Conservation (phyloP, 116 monocot species). For the Phalaenopsis hybrid region DNA sequence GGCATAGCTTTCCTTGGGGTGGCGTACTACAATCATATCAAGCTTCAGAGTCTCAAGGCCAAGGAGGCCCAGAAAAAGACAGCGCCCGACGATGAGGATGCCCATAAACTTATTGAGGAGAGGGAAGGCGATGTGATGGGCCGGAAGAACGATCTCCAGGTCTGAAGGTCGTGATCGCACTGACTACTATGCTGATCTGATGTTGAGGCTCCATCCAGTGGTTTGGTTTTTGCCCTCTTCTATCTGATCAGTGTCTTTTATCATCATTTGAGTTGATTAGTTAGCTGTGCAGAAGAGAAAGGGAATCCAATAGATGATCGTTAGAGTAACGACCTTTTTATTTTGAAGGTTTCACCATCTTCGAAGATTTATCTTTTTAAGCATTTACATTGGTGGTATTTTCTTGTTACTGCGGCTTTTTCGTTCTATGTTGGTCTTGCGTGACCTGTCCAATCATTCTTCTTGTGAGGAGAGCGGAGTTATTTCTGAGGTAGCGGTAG, state of each 20-base stretch:
- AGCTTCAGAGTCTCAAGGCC: slow-evolving; percentile 17
- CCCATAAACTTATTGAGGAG: slow-evolving; percentile 11
- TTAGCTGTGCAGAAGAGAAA: background rate
- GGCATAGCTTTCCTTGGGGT: slow-evolving; percentile 43
- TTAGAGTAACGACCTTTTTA: background rate
- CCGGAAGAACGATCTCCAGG: slow-evolving; percentile 9
- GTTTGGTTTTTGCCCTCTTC: slow-evolving; percentile 2
- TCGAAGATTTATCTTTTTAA: background rate
- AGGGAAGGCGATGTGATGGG: background rate
- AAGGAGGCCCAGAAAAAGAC: slow-evolving; percentile 25
- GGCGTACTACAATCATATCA: slow-evolving; percentile 14
- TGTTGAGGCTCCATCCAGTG: background rate
- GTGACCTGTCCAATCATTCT: background rate
- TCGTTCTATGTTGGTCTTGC: background rate
- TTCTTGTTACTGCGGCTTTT: background rate
- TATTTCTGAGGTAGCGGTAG: background rate
- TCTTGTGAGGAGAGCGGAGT: background rate
- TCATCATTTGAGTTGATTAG: background rate
- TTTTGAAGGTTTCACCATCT: background rate
- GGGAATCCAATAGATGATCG: background rate
- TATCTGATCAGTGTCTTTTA: slow-evolving; percentile 14
- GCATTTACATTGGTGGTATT: background rate
- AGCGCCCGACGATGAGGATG: slow-evolving; percentile 10
- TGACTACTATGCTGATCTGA: background rate
- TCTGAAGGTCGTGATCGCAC: background rate